phyloP scores from a whole-genome alignment of 169 alveolate species.

The Eimeria tenella region DNA sequence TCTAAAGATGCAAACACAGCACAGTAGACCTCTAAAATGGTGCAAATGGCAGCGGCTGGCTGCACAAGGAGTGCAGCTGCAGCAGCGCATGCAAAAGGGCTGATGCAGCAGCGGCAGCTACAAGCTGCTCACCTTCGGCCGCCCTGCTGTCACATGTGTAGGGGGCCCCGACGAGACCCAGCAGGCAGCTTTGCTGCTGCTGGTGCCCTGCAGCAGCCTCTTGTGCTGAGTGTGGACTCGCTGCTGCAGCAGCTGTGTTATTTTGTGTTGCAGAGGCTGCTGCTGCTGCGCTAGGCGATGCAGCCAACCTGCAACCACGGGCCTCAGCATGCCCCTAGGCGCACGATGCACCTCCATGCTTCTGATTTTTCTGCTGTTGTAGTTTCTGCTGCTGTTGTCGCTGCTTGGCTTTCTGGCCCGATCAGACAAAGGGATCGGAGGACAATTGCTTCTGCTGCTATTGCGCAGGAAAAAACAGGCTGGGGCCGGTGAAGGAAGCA shows the following conservation, averaged over 20 bases:
- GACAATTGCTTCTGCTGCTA: slow-evolving; percentile 19
- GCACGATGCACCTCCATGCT: slow-evolving; percentile 3
- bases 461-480: background rate
- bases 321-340: slow-evolving; percentile 4
- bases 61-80: slow-evolving; percentile 2
- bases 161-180: background rate
- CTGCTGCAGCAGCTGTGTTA: slow-evolving; percentile 42
- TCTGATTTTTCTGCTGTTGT: background rate
- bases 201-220: background rate
- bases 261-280: slow-evolving; percentile 32
- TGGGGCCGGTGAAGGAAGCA: background rate
- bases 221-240: background rate
- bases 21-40: too few species aligned
- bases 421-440: background rate
- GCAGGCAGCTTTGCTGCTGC: background rate
- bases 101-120: background rate
- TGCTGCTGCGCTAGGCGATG: slow-evolving; percentile 30
- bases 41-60: too few species aligned
- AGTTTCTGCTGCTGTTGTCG: background rate
- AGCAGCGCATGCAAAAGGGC: background rate
- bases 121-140: background rate
- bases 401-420: background rate
- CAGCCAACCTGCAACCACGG: background rate
- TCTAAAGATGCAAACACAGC: too few species aligned
- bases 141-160: background rate